Base-by-base conservation (phyloP, 1,284 basidiomycete genomes). In the Puccinia polysora region DNA sequence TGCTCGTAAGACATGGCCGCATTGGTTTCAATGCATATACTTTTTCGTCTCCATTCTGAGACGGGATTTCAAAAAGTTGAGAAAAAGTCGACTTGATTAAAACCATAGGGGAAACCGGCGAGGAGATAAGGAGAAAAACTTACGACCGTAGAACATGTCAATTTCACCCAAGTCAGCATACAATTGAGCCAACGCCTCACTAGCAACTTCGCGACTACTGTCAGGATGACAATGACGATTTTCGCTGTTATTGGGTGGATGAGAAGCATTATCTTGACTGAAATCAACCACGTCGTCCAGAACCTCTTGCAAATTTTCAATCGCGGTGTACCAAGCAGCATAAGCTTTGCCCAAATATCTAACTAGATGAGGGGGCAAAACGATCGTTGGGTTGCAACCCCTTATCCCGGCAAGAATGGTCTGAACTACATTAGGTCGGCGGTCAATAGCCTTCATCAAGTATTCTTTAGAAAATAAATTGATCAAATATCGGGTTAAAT, bases 331-430 rank as follows among this genome's bases (percentile, higher is more conserved):
- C 95, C 96, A 98, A 15, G 91, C 91, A 58, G 92, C 89, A 81
- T 90, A 99, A 0, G 91, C 94, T 81, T 97, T 97, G 32, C 91
- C 91, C 38, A 98, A 86, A 80, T 94, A 99, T 80, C 97, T 97
- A 76, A 97, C 85, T 25, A 99, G 86, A 78, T 97, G 90, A 14
- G 96, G 95, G 10, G 96, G 96, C 6, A 98, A 84, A 50, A 86
- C 87, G 82, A 96, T 87, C 0, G 90, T 85, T 15, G 95, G 92
- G 25, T 84, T 86, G 80, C 94, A 97, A 43, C 88, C 86, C 50
- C 90, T 86, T 40, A 93, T 84, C 3, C 91, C 92, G 30, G 86
- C 85, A 25, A 99, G 86, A 45, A 99, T 83, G 0, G 91, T 93
- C 80, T 97, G 91, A 65, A 98, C 87, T 73, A 97, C 87, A 78